Evolutionary conservation across 371 early-diverging fungal species (phyloP).

Genomic region (Chytridium lagenaria): DNA sequence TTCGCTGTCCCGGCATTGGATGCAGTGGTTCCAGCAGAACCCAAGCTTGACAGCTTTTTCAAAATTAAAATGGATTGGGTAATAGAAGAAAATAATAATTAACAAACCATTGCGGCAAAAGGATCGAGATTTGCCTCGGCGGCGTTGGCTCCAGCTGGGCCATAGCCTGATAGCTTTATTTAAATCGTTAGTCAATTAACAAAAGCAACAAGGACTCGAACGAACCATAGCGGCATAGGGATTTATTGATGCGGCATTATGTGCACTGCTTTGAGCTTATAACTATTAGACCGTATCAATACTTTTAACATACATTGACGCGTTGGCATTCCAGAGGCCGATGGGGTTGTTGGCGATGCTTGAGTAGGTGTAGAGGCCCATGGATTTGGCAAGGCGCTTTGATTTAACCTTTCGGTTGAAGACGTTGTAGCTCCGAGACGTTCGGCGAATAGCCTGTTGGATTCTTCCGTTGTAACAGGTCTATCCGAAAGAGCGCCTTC

Average conservation of each 20-base stretch:
- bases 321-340: neutral
- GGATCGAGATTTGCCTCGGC: neutral
- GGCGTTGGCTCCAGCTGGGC: conserved; percentile 1
- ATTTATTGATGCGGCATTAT: too few relatives aligned
- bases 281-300: too few relatives aligned
- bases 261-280: too few relatives aligned
- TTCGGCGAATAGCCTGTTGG: conserved; percentile 51
- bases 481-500: conserved; percentile 22
- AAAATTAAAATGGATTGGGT: neutral
- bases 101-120: conserved; percentile 1
- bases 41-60: neutral
- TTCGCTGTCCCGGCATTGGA: neutral
- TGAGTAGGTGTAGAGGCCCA: conserved; percentile 41
- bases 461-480: conserved; percentile 46
- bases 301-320: neutral
- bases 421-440: conserved; percentile 43
- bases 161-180: too few relatives aligned
- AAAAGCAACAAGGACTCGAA: too few relatives aligned
- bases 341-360: conserved; percentile 1
- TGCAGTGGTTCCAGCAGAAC: neutral
- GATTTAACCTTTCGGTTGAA: conserved; percentile 34
- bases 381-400: conserved; percentile 48
- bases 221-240: too few relatives aligned
- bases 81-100: neutral
- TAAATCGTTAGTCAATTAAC: too few relatives aligned